These are phyloP conservation scores for Neurospora sp. DNA, from an alignment of 495 filamentous ascomycete genomes.

Conservation along the genomic window DNA sequence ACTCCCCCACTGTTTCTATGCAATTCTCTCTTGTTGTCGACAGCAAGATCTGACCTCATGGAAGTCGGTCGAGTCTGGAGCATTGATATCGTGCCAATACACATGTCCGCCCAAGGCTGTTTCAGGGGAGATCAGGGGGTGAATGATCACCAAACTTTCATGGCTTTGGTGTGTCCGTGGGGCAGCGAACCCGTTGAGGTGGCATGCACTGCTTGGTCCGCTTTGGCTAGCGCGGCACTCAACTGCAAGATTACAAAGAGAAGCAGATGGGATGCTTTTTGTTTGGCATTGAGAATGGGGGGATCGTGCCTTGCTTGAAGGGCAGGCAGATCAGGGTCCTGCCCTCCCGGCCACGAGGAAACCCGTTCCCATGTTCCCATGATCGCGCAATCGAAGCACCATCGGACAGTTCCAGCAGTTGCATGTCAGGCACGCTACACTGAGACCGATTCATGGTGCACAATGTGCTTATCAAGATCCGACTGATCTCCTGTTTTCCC, in stretches of 20 bases:
- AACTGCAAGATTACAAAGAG: not conserved
- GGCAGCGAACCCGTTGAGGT: not conserved
- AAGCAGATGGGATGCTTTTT: not conserved
- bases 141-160: not conserved
- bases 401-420: not conserved
- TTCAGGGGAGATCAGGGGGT: not conserved
- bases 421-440: not conserved
- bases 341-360: not conserved
- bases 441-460: not conserved
- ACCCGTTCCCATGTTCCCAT: not conserved
- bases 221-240: not conserved
- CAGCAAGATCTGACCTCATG: not conserved
- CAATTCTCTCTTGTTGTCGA: not conserved
- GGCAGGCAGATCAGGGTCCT: not conserved
- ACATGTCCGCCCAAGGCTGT: not conserved
- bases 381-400: not conserved
- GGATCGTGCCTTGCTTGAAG: not conserved
- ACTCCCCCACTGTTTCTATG: not conserved
- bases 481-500: not conserved
- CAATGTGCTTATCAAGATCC: not conserved
- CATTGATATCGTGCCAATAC: not conserved
- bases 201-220: not conserved
- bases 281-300: not conserved
- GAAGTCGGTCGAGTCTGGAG: not conserved
- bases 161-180: not conserved